Evolutionary conservation across 2,329 filamentous ascomycete genomes (phyloP), one percentile per base, ranked within the genome.

Genomic region (Trichoderma polysporum): DNA sequence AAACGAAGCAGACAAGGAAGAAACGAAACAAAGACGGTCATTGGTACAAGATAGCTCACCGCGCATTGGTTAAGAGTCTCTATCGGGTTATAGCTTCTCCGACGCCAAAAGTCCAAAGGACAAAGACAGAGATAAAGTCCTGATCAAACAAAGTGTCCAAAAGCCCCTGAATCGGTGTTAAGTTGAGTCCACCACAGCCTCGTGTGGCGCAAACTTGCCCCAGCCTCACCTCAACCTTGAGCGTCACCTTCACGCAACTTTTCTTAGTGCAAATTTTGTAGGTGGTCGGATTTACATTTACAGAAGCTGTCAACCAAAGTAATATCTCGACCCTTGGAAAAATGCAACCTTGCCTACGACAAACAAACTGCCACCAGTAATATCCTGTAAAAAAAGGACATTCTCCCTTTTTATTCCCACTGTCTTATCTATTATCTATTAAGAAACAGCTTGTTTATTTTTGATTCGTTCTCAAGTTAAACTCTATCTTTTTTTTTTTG

Each of bases 121-220:
- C 27, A 37, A 33, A 56, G 22, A 25, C 17, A 37, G 29, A 8
- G 19, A 33, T 27, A 8, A 9, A 9, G 41, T 15, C n/a, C 31
- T 35, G 19, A 2, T 2, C 45, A 49, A 22, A 47, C 3, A 50
- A 45, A 45, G 22, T 45, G 41, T n/a, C n/a, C n/a, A n/a, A n/a
- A n/a, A n/a, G n/a, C n/a, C n/a, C n/a, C n/a, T n/a, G n/a, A n/a
- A n/a, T n/a, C 41, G 41, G 41, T 45, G 41, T 45, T 15, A 31
- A 37, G 27, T 45, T 15, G 53, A 37, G 27, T 45, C 56, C 17
- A 33, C 31, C 3, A 17, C 53, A 66, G 53, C 54, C 53, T 59
- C 54, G 60, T 63, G 60, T 63, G 60, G 41, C 56, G 60, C 49
- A 54, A 54, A 33, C 27, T 52, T n/a, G 12, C 17, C 19, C 13